Base-by-base conservation (phyloP, 805 yeast species). In the Starmerella bombicola region DNA sequence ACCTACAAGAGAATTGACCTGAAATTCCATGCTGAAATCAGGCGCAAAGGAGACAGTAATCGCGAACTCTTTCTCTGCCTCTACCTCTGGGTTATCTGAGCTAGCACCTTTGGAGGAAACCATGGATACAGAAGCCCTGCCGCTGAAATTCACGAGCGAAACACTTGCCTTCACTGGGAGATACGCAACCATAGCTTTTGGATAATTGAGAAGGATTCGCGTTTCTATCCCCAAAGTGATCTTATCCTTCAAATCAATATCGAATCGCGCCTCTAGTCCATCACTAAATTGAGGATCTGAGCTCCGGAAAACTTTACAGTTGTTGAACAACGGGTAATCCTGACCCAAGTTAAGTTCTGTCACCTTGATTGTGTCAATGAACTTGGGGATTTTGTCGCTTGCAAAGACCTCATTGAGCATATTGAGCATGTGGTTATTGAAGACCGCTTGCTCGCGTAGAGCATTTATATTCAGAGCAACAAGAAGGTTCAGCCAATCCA, bases 401-500 rank as follows among this genome's bases (percentile, higher is more conserved):
- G 62, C 62, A 33, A 88, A 64, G 38, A 82, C 74, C 37, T 71
- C 74, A 53, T 82, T 77, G 37, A 91, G 64, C 1, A 85, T 76
- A 49, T 80, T 78, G 46, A 86, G 76, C 20, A 91, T 80, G 56
- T 84, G 85, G 57, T 91, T 91, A 36, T 85, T 76, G 31, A 72
- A 67, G 42, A 83, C 62, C 0, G 97, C 97, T 56, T 91, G 97
- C n/a, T 77, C 71, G 42, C 98, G 71, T 46, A 85, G 70, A 48
- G 86, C 94, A 24, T 82, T 74, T 20, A 91, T 76, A 6, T 85
- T 77, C 58, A 91, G 96, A 0, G 96, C 98, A 16, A 91, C 71
- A 28, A 91, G 66, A 1, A 91, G 96, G 49, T 88, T 91, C 59
- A 91, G 84, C 98, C 98, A 91, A 58, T 91, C 98, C 45, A 91